These are phyloP conservation scores for Porodaedalea pini DNA, from an alignment of 1,284 basidiomycete genomes.

Conservation along the genomic window DNA sequence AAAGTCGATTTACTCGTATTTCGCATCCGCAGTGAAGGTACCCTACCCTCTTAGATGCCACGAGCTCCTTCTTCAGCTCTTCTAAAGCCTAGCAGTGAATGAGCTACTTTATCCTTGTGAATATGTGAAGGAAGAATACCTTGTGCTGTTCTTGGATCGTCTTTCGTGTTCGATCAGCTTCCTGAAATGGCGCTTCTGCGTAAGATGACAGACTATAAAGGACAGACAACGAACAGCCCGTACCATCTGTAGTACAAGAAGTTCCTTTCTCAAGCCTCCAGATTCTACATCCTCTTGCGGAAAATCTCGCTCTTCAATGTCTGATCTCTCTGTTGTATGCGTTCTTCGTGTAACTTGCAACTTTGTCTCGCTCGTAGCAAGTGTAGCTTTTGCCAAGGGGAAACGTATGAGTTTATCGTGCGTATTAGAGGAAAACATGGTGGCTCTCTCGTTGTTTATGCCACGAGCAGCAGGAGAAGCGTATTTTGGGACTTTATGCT, in stretches of 20 bases:
- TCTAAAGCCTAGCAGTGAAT: not conserved
- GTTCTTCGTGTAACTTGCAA: not conserved
- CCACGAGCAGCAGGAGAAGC: too few relatives aligned
- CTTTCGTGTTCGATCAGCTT: conserved; percentile 6
- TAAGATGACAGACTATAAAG: not conserved
- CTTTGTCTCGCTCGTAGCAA: too few relatives aligned
- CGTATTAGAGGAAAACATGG: not conserved
- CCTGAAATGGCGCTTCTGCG: not conserved
- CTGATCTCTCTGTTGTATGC: not conserved
- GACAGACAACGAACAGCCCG: not conserved
- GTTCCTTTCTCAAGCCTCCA: conserved; percentile 3
- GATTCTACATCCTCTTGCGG: not conserved
- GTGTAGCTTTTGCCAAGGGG: too few relatives aligned
- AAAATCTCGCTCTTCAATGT: not conserved
- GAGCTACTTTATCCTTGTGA: not conserved
- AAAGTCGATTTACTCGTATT: not conserved
- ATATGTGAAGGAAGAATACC: not conserved
- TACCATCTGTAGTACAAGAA: conserved; percentile 5
- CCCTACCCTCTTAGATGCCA: conserved; percentile 33
- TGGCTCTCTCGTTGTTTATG: not conserved
- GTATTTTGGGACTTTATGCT: conserved; percentile 4
- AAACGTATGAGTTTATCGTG: not conserved
- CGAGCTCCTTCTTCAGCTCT: conserved; percentile 38
- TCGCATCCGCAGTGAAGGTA: not conserved
- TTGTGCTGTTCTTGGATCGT: not conserved